Evolutionary conservation across 305 asterid species (phyloP), one percentile per base, ranked within the genome.

Genomic region (Fraxinus platypoda): DNA sequence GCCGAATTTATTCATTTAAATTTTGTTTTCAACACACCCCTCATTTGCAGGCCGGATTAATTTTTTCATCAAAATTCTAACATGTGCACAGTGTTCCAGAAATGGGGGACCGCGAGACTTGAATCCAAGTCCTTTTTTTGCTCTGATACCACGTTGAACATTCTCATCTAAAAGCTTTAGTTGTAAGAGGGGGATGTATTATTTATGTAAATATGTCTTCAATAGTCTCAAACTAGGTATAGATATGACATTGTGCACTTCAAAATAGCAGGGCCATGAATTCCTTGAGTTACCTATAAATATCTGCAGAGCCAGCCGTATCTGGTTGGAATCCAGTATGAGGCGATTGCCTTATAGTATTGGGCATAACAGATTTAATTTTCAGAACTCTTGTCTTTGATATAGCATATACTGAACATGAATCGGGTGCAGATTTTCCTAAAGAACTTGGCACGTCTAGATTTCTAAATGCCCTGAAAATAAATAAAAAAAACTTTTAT

Each of bases 381-480:
- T 85, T 87, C 74, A 79, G 35, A 64, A 87, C 86, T 87, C 87
- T 92, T 12, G 71, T 79, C 85, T 88, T 95, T 5, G 97, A 87
- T 21, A 88, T 90, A 13, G 82, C 89, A 57, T 92, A 92, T 30
- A 95, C 90, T 9, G 93, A 57, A 86, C 98, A 95, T 59, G 81
- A 90, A 70, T 92, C 94, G 2, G 97, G 97, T 76, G 88, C 92
- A 4, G 82, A 81, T 86, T 87, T 90, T 49, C 80, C 89, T 46
- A 95, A 75, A 64, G 81, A 75, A 78, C 80, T 89, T 1, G 94
- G 92, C 66, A 93, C 91, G 82, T 95, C 98, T 26, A 86, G 35
- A 54, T 76, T 80, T 82, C 83, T 93, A 52, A 95, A 95, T 83
- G 97, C 98, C 92, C 98, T 93, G 91, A 12, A 8, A 79, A 80